Evolutionary conservation across 2,329 filamentous ascomycete species (phyloP), one percentile per base, ranked within the genome.

Genomic region (Madurella fahalii): DNA sequence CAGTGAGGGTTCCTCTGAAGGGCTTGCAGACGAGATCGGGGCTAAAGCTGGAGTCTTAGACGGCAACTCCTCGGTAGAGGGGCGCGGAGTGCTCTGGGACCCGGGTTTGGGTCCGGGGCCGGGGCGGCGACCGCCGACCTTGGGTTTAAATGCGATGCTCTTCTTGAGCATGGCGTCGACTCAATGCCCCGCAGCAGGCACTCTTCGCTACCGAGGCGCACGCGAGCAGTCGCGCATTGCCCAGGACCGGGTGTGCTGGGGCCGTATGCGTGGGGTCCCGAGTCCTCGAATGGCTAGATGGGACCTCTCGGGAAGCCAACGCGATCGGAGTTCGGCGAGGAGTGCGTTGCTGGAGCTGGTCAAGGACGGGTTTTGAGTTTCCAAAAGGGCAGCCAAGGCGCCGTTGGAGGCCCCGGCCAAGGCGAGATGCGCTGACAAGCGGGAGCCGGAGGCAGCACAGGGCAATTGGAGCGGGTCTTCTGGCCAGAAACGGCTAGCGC

Each of bases 131-230:
- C 47, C 34, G 13, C 47, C 53, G 9, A 45, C 53, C 52, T 58
- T 60, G 4, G 56, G 56, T 46, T 54, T 56, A 46, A 48, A 51
- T 31, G 39, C 54, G 15, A 51, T 47, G 13, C 52, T 57, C 46
- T 55, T 58, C 41, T 57, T 56, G 42, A 60, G 31, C 58, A 60
- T 60, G 9, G 20, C 50, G 55, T 45, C 45, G 48, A 40, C 18
- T 59, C 34, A 51, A 9, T 56, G 58, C 56, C 58, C 58, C 56
- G 58, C 53, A 58, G 53, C 39, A 44, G 39, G 39, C 20, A 16
- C 17, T 32, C 20, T 52, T 50, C 9, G 40, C 52, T 57, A 39
- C 1, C 47, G 34, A 48, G 17, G 48, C 18, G 12, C 47, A 48
- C 34, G 9, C n/a, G 48, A 31, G 40, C 45, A 18, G 34, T 49